Evolutionary conservation across 176 grass and related monocot genomes (phyloP).

Genomic region (Ensete ventricosum): DNA sequence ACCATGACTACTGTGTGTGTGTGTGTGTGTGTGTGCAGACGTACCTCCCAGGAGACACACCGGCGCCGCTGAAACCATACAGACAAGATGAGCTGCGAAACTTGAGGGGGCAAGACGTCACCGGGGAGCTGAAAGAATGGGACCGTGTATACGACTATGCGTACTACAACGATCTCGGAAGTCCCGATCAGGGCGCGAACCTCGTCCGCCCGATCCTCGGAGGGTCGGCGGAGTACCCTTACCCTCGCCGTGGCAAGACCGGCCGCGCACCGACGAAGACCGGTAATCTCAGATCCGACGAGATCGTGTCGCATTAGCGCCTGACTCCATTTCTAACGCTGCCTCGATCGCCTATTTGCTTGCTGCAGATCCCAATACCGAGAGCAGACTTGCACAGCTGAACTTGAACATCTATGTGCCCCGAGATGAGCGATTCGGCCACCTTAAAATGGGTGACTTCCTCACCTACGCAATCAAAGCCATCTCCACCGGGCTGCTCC

Average conservation of each 20-base stretch:
- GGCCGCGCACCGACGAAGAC: conserved; percentile 11
- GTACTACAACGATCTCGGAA: conserved; percentile 70
- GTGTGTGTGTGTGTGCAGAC: conserved; percentile 20
- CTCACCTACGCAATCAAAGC: conserved; percentile 40
- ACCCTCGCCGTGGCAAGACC: conserved; percentile 48
- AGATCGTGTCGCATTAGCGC: background rate
- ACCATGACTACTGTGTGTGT: no score
- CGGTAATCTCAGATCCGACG: conserved; percentile 4
- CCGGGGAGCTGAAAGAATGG: conserved; percentile 35
- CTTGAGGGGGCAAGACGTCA: conserved; percentile 44
- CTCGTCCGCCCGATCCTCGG: conserved; percentile 47
- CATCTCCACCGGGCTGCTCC: conserved; percentile 27
- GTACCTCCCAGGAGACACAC: conserved; percentile 59
- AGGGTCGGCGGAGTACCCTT: conserved; percentile 34
- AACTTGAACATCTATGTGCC: conserved; percentile 47
- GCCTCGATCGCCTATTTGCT: background rate
- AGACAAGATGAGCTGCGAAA: conserved; percentile 50
- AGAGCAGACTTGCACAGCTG: conserved; percentile 45
- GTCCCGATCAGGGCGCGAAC: conserved; percentile 16
- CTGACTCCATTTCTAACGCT: no score
- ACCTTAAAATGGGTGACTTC: conserved; percentile 62
- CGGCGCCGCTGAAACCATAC: conserved; percentile 44
- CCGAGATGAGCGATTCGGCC: conserved; percentile 51
- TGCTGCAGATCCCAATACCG: conserved; percentile 35
- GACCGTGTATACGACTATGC: conserved; percentile 68